Percentiles rank a stretch among this genome's conserved stretches.
Evolutionary conservation across 2,329 filamentous ascomycete species (phyloP).

Genomic region (Claviceps spartinae): DNA sequence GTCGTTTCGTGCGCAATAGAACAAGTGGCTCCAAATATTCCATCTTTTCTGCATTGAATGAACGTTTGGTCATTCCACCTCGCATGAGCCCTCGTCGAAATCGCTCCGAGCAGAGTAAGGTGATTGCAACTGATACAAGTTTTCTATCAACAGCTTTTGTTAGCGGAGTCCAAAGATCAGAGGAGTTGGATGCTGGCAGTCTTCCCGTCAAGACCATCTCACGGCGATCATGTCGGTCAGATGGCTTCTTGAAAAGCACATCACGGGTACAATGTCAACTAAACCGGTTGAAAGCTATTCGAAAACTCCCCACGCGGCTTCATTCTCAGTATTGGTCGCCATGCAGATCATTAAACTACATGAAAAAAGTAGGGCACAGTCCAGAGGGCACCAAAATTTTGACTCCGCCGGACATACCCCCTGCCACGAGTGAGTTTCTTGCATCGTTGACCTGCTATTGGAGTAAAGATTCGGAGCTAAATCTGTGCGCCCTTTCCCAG

Average conservation of each 20-base stretch:
- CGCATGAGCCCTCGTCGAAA: not conserved
- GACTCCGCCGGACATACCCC: not conserved
- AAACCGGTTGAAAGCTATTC: conserved; percentile 14
- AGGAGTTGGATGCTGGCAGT: not conserved
- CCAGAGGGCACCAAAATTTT: not conserved
- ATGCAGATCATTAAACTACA: conserved; percentile 20
- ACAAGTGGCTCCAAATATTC: not conserved
- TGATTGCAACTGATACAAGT: not conserved
- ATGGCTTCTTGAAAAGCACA: conserved; percentile 11
- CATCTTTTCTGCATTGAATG: not conserved
- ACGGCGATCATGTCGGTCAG: conserved; percentile 8
- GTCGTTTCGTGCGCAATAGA: not conserved
- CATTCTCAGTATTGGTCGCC: conserved; percentile 28
- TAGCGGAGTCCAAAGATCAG: not conserved
- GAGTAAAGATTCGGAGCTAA: not conserved
- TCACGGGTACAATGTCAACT: conserved; percentile 20
- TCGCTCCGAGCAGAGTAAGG: not conserved
- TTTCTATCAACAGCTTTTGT: not conserved
- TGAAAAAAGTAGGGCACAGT: conserved; percentile 17
- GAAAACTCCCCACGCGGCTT: conserved; percentile 26
- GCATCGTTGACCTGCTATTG: not conserved
- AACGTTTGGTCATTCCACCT: not conserved
- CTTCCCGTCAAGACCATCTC: not conserved
- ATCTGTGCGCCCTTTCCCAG: not conserved
- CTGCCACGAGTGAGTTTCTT: conserved; percentile 1